A percentile compares a stretch with the other conserved stretches of the same genome.
These are phyloP conservation scores for Podospora pseudoanserina DNA, from an alignment of 495 filamentous ascomycete species.

Conservation along the genomic window DNA sequence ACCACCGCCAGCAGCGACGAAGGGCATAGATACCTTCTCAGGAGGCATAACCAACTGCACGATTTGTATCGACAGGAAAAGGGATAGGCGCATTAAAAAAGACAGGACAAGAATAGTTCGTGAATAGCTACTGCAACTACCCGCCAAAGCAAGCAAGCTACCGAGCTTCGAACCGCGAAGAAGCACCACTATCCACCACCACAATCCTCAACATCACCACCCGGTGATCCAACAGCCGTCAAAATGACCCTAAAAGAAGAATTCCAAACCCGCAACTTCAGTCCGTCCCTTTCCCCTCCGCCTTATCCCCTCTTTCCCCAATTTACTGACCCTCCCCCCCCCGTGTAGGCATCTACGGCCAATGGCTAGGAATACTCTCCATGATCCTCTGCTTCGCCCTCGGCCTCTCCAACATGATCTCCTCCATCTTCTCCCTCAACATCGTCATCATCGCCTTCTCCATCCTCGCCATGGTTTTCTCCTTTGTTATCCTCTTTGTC, in stretches of 20 bases:
- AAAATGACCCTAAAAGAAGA: conserved; percentile 62
- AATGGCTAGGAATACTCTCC: conserved; percentile 82
- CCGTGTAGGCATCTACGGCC: background rate
- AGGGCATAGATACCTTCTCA: too few species aligned
- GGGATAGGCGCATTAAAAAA: background rate
- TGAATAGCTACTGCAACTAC: background rate
- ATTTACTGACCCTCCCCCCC: background rate
- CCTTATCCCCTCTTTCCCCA: background rate
- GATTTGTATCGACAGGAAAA: too few species aligned
- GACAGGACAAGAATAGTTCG: background rate
- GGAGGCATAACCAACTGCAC: too few species aligned
- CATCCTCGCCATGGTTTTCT: conserved; percentile 74
- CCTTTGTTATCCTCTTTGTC: conserved; percentile 89
- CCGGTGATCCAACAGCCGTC: conserved; percentile 13
- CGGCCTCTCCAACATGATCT: conserved; percentile 89
- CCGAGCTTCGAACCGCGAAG: background rate
- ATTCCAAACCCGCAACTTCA: conserved; percentile 96
- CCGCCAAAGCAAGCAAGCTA: background rate
- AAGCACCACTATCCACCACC: background rate
- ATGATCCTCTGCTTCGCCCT: conserved; percentile 94
- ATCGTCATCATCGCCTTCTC: conserved; percentile 73
- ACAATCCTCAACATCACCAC: background rate
- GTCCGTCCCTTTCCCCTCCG: conserved; percentile 53
- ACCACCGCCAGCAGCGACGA: background rate
- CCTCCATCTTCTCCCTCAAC: conserved; percentile 72